Base-by-base conservation (phyloP, 208 protist species). In the Crithidia fasciculata region DNA sequence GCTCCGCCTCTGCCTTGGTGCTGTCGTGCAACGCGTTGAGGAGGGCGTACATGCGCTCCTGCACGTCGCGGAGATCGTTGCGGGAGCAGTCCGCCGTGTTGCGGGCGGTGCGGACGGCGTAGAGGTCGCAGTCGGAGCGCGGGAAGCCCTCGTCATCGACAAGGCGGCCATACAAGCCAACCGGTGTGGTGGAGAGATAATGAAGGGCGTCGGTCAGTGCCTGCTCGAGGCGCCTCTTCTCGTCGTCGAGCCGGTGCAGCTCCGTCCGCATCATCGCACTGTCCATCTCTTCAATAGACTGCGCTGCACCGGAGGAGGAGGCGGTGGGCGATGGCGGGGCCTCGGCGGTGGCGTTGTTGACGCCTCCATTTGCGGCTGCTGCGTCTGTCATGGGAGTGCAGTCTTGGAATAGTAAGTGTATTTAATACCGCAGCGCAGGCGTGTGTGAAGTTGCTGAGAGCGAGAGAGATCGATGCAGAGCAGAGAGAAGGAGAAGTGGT, bases 111-210 rank as follows among this genome's bases (percentile, higher is more conserved):
- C 89, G 83, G 0, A 97, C 86, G 3, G 92, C 92, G 75, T 95
- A 95, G n/a, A 95, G 72, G 73, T 97, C 92, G 69, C 88, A 94
- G 74, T 97, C 92, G 59, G 66, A 61, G 8, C 92, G 78, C 10
- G 92, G 92, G 60, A 93, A 95, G 36, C 92, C 92, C 19, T 95
- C 90, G 8, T 78, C 81, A 69, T 97, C 90, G 9, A 94, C 40
- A 18, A 97, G 81, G n/a, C 73, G 76, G 5, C 69, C 84, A 45
- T 73, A 50, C 60, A 94, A 58, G 2, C 92, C 92, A 13, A 88
- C 90, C 10, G 90, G 89, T 8, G 90, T 93, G 4, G 78, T 70
- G 16, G 62, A 56, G 47, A 97, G 87, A 62, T 89, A 94, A 28
- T 75, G 61, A 59, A 95, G 68, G 0, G 90, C 85, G 3, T 90